Percentiles rank a stretch among this genome's conserved stretches.
phyloP scores from a whole-genome alignment of 768 basidiomycete genomes.

The Mycena indigotica region DNA sequence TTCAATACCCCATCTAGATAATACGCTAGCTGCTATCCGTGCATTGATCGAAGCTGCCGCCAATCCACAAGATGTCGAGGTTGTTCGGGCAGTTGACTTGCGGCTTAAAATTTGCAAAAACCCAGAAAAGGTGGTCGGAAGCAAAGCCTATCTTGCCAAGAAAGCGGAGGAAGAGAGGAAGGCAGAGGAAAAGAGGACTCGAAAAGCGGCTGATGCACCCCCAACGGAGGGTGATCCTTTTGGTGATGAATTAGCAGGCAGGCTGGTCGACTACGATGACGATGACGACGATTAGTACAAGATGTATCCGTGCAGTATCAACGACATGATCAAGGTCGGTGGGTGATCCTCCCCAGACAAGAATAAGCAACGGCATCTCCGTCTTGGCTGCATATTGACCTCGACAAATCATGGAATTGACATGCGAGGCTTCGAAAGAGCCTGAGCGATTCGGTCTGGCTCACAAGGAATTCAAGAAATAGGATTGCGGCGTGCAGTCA shows the following conservation, averaged over 20 bases:
- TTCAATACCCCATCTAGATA: constrained; percentile 34
- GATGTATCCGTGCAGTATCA: constrained; percentile 26
- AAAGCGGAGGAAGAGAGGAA: constrained; percentile 71
- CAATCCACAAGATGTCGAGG: constrained; percentile 73
- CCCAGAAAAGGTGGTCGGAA: constrained; percentile 94
- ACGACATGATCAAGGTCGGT: constrained; percentile 18
- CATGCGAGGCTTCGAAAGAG: constrained; percentile 48
- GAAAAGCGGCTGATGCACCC: constrained; percentile 57
- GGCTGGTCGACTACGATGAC: constrained; percentile 60
- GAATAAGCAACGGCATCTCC: constrained; percentile 24
- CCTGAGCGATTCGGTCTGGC: constrained; percentile 23
- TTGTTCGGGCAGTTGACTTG: constrained; percentile 87
- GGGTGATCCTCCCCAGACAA: constrained; percentile 27
- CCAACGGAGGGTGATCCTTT: constrained; percentile 70
- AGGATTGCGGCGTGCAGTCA: constrained; percentile 19
- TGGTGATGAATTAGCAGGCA: constrained; percentile 52
- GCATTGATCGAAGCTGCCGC: constrained; percentile 55
- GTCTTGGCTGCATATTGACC: constrained; percentile 71
- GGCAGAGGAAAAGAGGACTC: constrained; percentile 67
- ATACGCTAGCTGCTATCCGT: constrained; percentile 56
- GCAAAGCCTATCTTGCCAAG: constrained; percentile 73
- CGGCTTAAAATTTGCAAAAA: constrained; percentile 89
- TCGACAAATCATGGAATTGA: constrained; percentile 44
- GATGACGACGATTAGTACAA: constrained; percentile 49
- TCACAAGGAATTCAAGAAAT: constrained; percentile 23